Percentiles rank a stretch among this genome's conserved stretches.
Conservation (phyloP, 1,284 basidiomycete species). For the Acaromyces ingoldii region DNA sequence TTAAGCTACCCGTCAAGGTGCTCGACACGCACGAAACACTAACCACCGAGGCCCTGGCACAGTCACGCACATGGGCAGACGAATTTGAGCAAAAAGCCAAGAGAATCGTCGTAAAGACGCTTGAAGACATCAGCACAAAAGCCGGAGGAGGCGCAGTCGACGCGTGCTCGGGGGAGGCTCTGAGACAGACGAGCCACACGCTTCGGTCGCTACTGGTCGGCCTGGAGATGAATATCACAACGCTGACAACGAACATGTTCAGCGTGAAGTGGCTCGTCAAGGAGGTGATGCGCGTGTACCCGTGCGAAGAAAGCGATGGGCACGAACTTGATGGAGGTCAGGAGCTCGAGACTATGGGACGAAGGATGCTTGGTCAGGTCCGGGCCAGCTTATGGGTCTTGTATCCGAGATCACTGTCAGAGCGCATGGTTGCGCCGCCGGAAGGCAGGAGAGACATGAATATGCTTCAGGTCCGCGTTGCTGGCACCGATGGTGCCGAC, state of each 20-base stretch:
- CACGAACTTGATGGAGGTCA: not conserved
- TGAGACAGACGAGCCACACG: conserved; percentile 16
- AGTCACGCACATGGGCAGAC: too few relatives aligned
- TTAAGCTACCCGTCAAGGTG: not conserved
- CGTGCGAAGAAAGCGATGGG: not conserved
- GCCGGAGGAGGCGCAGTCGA: too few relatives aligned
- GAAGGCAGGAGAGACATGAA: too few relatives aligned
- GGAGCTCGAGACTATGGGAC: not conserved
- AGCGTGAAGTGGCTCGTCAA: conserved; percentile 36
- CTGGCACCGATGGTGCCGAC: too few relatives aligned
- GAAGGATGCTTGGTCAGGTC: too few relatives aligned
- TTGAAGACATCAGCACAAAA: too few relatives aligned
- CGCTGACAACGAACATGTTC: conserved; percentile 30
- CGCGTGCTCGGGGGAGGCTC: too few relatives aligned
- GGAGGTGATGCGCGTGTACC: conserved; percentile 14
- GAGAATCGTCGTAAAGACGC: too few relatives aligned
- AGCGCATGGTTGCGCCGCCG: conserved; percentile 20
- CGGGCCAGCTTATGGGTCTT: conserved; percentile 19
- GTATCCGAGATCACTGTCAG: conserved; percentile 29
- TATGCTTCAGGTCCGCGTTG: too few relatives aligned
- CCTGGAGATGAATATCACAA: conserved; percentile 20
- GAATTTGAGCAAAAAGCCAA: too few relatives aligned
- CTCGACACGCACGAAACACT: not conserved
- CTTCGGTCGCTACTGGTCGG: conserved; percentile 12
- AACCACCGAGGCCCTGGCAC: too few relatives aligned